Base-by-base conservation (phyloP, 2,329 filamentous ascomycete species). In the Penicillium capsulatum region DNA sequence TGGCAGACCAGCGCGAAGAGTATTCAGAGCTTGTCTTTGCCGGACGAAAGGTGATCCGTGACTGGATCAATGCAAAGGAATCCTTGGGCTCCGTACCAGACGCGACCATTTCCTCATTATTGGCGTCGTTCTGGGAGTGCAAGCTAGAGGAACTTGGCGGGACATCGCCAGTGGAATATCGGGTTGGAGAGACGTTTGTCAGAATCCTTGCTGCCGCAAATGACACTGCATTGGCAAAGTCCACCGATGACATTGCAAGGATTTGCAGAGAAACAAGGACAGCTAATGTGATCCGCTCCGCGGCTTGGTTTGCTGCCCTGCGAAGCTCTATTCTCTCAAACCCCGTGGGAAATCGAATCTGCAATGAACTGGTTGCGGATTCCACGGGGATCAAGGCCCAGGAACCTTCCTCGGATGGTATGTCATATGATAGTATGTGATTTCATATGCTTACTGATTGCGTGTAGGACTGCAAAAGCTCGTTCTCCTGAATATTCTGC, bases 301-400 rank as follows among this genome's bases (percentile, higher is more conserved):
- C 72, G 22, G 69, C 72, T 2, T 68, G 69, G 45, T 50, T 81
- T 20, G 64, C 67, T 29, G 69, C 72, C 2, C 68, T 74, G 44
- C 69, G 69, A 30, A 68, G 72, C 16, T 67, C 70, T 3, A 63
- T 81, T 4, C 58, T 71, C 2, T 63, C 66, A 4, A 72, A 68
- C 13, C 68, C 70, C 27, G 58, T 68, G 6, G 70, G 75, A 24
- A 69, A 68, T 40, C 67, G 73, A 42, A 61, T 78, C 36, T 79
- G 75, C 54, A 83, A 81, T 52, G 77, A 81, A 53, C 55, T 82
- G 20, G 65, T 83, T 32, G 75, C 78, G 10, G 75, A 79, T 46
- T 63, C 77, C n/a, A 81, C 77, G 2, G 74, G 70, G 3, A 50
- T 74, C n/a, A 69, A 75, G 17, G 54, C 72, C 9, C 55, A 67